These are phyloP conservation scores for Pythium periplocum DNA, from an alignment of 352 stramenopile species.

Conservation along the genomic window DNA sequence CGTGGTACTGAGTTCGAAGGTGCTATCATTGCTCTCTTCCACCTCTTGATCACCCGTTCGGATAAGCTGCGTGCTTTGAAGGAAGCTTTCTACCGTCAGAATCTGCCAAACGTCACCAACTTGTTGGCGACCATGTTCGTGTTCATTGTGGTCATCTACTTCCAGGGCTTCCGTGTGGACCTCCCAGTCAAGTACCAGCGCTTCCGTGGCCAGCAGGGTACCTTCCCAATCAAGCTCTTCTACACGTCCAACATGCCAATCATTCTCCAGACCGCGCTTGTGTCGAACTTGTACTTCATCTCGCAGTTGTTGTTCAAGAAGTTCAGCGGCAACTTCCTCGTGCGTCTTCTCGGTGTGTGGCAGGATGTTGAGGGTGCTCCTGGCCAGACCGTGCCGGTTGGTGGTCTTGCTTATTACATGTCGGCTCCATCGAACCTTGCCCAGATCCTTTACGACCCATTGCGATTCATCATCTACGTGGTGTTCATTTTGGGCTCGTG, in stretches of 20 bases:
- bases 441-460: constrained; percentile 98
- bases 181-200: constrained; percentile 98
- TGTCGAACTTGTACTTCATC: constrained; percentile 99
- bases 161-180: constrained; percentile 96
- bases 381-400: constrained; percentile 95
- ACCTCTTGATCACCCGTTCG: constrained; percentile 96
- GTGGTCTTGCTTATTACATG: constrained; percentile 98
- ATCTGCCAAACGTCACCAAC: constrained; percentile 99
- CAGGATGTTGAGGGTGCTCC: constrained; percentile 93
- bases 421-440: constrained; percentile 92
- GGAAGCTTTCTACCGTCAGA: constrained; percentile 98
- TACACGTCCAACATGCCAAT: constrained; percentile 99
- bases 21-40: constrained; percentile 99
- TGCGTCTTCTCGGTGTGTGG: constrained; percentile 97
- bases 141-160: constrained; percentile 99
- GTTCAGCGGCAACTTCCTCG: constrained; percentile 97
- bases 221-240: constrained; percentile 99
- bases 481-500: constrained; percentile 98
- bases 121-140: constrained; percentile 98
- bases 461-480: constrained; percentile 99
- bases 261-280: constrained; percentile 98
- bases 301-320: constrained; percentile 99
- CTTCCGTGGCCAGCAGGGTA: constrained; percentile 97
- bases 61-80: constrained; percentile 97
- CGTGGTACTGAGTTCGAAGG: constrained; percentile 99